A percentile compares a stretch with the other conserved stretches of the same genome.
These are phyloP conservation scores for Fragaria nilgerrensis DNA, from an alignment of 306 rosid genomes.

Conservation along the genomic window DNA sequence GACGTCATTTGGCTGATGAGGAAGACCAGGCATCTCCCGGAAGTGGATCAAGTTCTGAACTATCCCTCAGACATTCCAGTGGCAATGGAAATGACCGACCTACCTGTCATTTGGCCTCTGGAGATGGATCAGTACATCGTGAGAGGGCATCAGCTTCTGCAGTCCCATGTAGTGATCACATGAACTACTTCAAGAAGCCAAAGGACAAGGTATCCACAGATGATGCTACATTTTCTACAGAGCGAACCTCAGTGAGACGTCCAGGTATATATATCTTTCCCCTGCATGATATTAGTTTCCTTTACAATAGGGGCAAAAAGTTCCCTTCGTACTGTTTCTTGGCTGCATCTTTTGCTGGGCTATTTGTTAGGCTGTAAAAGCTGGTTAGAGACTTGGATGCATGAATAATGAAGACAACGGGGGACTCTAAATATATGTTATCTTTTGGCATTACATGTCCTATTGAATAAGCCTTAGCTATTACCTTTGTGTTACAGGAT, in stretches of 20 bases:
- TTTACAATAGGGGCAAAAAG: neutral
- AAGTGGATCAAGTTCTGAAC: constrained; percentile 21
- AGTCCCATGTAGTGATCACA: neutral
- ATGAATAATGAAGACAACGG: neutral
- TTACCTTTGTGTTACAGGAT: constrained; percentile 11
- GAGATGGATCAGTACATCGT: constrained; percentile 22
- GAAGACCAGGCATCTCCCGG: constrained; percentile 26
- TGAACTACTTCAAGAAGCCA: constrained; percentile 18
- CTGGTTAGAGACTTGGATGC: neutral
- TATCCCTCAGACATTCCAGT: constrained; percentile 16
- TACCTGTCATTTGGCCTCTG: constrained; percentile 18
- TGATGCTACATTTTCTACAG: constrained; percentile 21
- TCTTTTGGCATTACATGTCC: neutral
- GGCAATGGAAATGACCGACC: constrained; percentile 21
- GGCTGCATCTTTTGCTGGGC: neutral
- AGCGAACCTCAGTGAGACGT: constrained; percentile 21
- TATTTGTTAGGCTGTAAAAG: neutral
- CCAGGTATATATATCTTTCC: constrained; percentile 36
- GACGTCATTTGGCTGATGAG: constrained; percentile 27
- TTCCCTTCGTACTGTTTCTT: neutral
- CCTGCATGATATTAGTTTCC: neutral
- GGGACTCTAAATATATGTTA: neutral
- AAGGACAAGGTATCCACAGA: constrained; percentile 14
- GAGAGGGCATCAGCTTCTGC: constrained; percentile 16
- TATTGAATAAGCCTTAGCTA: neutral